These are phyloP conservation scores for Pseudogymnoascus sp. DNA, from an alignment of 2,329 filamentous ascomycete genomes.

Conservation along the genomic window DNA sequence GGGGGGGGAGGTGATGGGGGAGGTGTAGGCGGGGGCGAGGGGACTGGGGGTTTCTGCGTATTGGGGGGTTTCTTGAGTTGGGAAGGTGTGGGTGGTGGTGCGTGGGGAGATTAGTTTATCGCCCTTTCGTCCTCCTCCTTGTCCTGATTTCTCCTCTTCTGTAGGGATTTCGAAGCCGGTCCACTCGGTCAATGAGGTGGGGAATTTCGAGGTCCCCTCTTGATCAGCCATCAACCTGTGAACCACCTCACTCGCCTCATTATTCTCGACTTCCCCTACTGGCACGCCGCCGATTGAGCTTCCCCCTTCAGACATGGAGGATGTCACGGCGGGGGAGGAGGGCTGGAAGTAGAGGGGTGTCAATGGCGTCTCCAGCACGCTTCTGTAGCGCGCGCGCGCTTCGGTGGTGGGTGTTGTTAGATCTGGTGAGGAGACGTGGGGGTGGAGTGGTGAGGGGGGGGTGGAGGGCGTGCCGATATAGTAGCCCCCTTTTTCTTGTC, in stretches of 20 bases:
- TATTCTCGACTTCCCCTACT: not conserved
- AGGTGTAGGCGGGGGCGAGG: not conserved
- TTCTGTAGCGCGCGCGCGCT: not conserved
- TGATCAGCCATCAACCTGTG: not conserved
- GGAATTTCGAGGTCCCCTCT: not conserved
- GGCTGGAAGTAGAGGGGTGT: not conserved
- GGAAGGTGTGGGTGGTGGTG: not conserved
- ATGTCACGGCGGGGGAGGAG: not conserved
- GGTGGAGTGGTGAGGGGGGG: not conserved
- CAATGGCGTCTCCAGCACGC: not conserved
- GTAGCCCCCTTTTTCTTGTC: not conserved
- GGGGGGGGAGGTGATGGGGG: not conserved
- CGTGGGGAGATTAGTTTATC: not conserved
- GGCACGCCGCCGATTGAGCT: not conserved
- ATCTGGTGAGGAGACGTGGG: not conserved
- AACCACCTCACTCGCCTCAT: not conserved
- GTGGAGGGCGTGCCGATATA: not conserved
- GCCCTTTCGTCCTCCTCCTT: not conserved
- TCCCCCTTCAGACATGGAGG: not conserved
- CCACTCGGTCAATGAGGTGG: not conserved
- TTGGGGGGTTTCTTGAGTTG: not conserved
- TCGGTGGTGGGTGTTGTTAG: not conserved
- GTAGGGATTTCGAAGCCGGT: not conserved
- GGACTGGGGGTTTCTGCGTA: not conserved
- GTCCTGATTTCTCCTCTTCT: not conserved